Base-by-base conservation (phyloP, 805 yeast species). In the Zygosaccharomyces siamensis region DNA sequence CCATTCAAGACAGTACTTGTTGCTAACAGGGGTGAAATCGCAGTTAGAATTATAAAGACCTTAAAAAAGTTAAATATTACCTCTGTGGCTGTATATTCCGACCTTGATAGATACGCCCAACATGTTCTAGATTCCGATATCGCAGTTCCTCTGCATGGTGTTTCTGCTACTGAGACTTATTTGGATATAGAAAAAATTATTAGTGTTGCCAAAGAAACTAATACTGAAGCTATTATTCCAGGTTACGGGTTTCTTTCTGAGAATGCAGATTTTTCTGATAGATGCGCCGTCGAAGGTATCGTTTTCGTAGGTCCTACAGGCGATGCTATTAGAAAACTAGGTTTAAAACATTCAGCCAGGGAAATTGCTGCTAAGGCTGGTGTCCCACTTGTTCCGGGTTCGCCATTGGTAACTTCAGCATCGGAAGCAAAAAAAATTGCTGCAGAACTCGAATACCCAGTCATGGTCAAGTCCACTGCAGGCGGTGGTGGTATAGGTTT, bases 401-500 rank as follows among this genome's bases (percentile, higher is more conserved):
- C 97, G 12, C 95, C 89, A 7, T 75, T 93, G 56, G 82, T 92
- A 32, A 72, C 78, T 1, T 72, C 79, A 53, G 76, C 90, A 10
- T 76, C 76, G 8, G 96, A 86, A 60, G 98, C 98, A 3, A 73
- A 75, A 49, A 75, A 71, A 51, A 78, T 84, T 53, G 98, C 97
- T 12, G 81, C 79, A 14, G 71, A 78, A 59, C 73, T 92, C 44
- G 86, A 78, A 49, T 93, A 88, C 60, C 98, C 98, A 26, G 80
- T 92, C 30, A 92, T 92, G 98, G 87, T 93, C 44, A 92, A 92
- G 70, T 86, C 96, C 23, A 93, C 99, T 52, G 98, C 98, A 23
- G 99, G 99, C 66, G 99, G 99, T 63, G 99, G 99, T 69, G 99
- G 99, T 71, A 92, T 92, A 62, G 99, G 99, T 55, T 73, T 92